These are phyloP conservation scores for Rubus idaeus DNA, from an alignment of 306 rosid genomes.

Conservation along the genomic window DNA sequence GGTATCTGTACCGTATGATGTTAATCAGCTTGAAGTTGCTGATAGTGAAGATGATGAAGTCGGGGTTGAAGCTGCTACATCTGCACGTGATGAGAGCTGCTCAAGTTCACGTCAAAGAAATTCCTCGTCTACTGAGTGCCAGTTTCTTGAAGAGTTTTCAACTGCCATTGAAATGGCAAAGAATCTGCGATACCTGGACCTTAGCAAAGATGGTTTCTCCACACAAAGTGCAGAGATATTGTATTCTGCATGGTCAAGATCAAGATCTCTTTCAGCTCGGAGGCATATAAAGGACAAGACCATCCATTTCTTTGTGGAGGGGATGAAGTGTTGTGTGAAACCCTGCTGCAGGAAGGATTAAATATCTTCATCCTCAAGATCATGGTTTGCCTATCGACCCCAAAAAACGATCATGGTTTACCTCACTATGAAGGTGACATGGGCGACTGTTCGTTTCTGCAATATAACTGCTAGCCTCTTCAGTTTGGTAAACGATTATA, in stretches of 20 bases:
- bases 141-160: slow-evolving; percentile 47
- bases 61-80: slow-evolving; percentile 46
- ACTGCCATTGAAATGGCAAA: slow-evolving; percentile 60
- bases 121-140: slow-evolving; percentile 36
- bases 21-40: slow-evolving; percentile 65
- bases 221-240: slow-evolving; percentile 50
- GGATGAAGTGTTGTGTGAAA: slow-evolving; percentile 66
- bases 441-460: no score
- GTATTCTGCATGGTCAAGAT: slow-evolving; percentile 59
- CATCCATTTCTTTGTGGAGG: slow-evolving; percentile 62
- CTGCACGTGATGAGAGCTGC: slow-evolving; percentile 61
- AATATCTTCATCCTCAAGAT: not conserved
- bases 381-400: not conserved
- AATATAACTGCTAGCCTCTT: no score
- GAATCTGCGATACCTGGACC: slow-evolving; percentile 62
- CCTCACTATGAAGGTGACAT: no score
- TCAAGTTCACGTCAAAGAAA: slow-evolving; percentile 56
- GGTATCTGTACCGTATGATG: slow-evolving; percentile 26
- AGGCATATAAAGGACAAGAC: slow-evolving; percentile 51
- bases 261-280: slow-evolving; percentile 50
- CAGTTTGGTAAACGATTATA: no score
- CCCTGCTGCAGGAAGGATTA: slow-evolving; percentile 81
- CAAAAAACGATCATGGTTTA: no score
- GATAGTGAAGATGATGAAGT: slow-evolving; percentile 69
- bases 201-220: slow-evolving; percentile 68